Base-by-base conservation (phyloP, 176 grass and related monocot genomes). In the Paspalum notatum region DNA sequence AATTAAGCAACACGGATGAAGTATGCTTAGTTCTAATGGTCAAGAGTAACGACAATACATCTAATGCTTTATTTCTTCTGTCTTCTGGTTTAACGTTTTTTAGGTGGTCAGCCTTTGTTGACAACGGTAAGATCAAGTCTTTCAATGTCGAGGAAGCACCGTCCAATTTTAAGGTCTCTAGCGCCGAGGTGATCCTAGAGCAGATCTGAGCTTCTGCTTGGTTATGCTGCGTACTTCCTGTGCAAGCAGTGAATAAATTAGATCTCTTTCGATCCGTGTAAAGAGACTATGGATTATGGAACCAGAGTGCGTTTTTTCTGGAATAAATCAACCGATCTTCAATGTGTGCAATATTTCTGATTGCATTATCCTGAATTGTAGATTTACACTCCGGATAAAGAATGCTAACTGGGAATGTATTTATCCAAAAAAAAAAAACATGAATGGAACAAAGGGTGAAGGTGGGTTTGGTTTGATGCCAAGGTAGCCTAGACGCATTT, bases 71-170 rank as follows among this genome's bases (percentile, higher is more conserved):
- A 4, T 17, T 82, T 72, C 63, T 15, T 71, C 10, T 64, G 14
- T 18, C 39, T 12, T 57, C 12, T 58, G 8, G 74, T 66, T 54
- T 66, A 78, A 58, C 32, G 3, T 32, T 72, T 50, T 74, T 51
- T 87, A 98, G 96, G 79, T 98, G 92, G 96, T 98, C 96, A 5
- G 96, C 92, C 8, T 98, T 93, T 82, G 84, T 95, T 72, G 92
- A 92, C 9, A 73, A 95, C 48, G 96, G 96, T 27, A 91, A 93
- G 76, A 95, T 98, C 76, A 95, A 93, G 83, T 76, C 79, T 18
- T 82, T 98, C n/a, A 98, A 95, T 43, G 83, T 98, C 12, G 96
- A 98, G 84, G 87, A 90, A 65, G 96, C 82, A 39, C 92, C 96
- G 14, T 98, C 96, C 1, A 86, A 93, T 5, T 93, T 98, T 59